Percentiles rank a stretch among this genome's conserved stretches.
These are phyloP conservation scores for Geotrichum ghanense DNA, from an alignment of 805 yeast genomes.

Conservation along the genomic window DNA sequence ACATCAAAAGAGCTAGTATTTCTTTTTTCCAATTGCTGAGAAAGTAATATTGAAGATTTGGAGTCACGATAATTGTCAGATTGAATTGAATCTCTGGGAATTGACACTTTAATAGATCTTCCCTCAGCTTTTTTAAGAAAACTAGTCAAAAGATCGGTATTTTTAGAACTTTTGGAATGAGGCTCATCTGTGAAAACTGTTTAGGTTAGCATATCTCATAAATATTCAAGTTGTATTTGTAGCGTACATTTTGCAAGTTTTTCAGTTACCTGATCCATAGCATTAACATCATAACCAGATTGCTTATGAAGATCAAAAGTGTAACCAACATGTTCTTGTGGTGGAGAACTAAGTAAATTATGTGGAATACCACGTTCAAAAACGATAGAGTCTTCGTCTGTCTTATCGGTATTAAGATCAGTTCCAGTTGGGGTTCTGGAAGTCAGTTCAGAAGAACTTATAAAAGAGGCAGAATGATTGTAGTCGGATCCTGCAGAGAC, in stretches of 20 bases:
- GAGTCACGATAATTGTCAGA: not conserved
- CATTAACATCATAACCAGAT: not conserved
- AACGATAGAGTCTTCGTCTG: not conserved
- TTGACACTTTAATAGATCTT: not conserved
- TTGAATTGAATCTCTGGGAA: not conserved
- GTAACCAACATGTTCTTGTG: not conserved
- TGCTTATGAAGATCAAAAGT: not conserved
- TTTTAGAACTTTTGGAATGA: not conserved
- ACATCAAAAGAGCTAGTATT: not conserved
- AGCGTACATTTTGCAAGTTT: not conserved
- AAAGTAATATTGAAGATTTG: not conserved
- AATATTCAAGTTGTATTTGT: no score
- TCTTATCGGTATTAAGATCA: not conserved
- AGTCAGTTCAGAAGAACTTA: not conserved
- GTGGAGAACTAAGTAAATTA: not conserved
- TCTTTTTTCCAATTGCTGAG: not conserved
- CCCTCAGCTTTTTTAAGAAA: not conserved
- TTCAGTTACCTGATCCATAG: not conserved
- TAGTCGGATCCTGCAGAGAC: not conserved
- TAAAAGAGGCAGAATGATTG: not conserved
- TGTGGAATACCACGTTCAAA: not conserved
- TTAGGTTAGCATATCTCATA: not conserved
- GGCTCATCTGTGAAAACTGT: not conserved
- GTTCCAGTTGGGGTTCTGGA: not conserved
- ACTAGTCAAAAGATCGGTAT: not conserved